Evolutionary conservation across 495 filamentous ascomycete genomes (phyloP).

Genomic region (Lophium mytilinum): DNA sequence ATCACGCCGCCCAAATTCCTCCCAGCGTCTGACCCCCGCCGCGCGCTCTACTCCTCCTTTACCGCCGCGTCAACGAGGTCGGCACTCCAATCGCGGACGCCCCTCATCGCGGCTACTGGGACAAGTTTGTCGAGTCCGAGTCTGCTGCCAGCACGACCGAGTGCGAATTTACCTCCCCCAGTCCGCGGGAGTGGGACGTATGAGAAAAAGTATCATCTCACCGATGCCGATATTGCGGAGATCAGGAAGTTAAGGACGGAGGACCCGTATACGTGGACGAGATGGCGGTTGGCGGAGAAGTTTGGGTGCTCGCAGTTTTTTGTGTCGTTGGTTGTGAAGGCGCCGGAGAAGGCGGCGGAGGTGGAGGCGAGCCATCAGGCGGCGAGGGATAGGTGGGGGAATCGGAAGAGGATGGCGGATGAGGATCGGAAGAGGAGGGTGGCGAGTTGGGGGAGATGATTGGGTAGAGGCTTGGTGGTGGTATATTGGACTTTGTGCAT

Average conservation of each 20-base stretch:
- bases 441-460: conserved; percentile 42
- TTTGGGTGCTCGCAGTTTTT: conserved; percentile 75
- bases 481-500: no score
- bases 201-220: conserved; percentile 73
- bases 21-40: conserved; percentile 66
- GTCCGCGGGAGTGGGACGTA: conserved; percentile 39
- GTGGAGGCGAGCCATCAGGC: conserved; percentile 25
- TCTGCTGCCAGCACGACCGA: conserved; percentile 4
- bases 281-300: conserved; percentile 56
- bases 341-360: conserved; percentile 40
- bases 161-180: conserved; percentile 44
- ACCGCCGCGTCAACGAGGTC: conserved; percentile 8
- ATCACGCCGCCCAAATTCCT: conserved; percentile 89
- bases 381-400: conserved; percentile 65
- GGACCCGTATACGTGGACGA: conserved; percentile 68
- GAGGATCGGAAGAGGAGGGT: conserved; percentile 65
- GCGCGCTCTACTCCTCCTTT: conserved; percentile 42
- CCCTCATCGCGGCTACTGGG: conserved; percentile 22
- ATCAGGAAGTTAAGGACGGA: conserved; percentile 59
- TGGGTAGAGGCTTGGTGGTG: no score
- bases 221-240: conserved; percentile 62
- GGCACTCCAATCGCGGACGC: conserved; percentile 3
- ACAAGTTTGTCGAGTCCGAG: conserved; percentile 18
- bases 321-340: conserved; percentile 49
- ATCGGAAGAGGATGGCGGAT: conserved; percentile 57